These are phyloP conservation scores for Thelephora terrestris DNA, from an alignment of 1,284 basidiomycete genomes.

Conservation along the genomic window DNA sequence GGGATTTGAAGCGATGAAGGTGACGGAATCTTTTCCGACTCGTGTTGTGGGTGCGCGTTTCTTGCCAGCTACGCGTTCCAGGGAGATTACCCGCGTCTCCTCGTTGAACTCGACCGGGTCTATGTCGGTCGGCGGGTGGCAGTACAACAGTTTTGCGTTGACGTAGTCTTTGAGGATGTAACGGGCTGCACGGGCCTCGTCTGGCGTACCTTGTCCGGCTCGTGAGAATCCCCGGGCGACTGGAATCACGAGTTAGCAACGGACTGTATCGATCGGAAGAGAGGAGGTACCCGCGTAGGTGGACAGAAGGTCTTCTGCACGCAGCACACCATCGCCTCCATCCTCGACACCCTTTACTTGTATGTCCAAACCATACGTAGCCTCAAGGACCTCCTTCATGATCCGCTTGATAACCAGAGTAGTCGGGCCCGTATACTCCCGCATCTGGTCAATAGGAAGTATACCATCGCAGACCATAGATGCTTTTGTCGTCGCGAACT, in stretches of 20 bases:
- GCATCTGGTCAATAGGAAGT: conserved; percentile 95
- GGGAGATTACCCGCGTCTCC: conserved; percentile 53
- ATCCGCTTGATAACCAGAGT: conserved; percentile 76
- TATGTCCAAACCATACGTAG: conserved; percentile 82
- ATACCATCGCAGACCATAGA: conserved; percentile 97
- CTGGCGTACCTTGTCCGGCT: conserved; percentile 93
- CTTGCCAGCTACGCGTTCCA: conserved; percentile 53
- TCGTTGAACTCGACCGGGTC: conserved; percentile 72
- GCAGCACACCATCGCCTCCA: conserved; percentile 73
- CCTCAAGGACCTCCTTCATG: conserved; percentile 81
- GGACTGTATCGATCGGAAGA: background rate
- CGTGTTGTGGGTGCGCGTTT: conserved; percentile 82
- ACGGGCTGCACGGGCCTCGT: conserved; percentile 90
- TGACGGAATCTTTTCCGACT: conserved; percentile 76
- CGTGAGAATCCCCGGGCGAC: conserved; percentile 92
- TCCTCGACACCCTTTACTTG: conserved; percentile 65
- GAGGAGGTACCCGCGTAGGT: conserved; percentile 72
- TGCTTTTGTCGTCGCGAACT: conserved; percentile 93
- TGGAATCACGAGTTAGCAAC: conserved; percentile 23
- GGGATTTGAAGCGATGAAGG: conserved; percentile 46
- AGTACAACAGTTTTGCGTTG: conserved; percentile 87
- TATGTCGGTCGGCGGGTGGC: conserved; percentile 76
- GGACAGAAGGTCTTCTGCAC: conserved; percentile 78
- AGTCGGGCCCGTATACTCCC: conserved; percentile 86
- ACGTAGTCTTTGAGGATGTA: conserved; percentile 97